phyloP scores from a whole-genome alignment of 345 rosid species.

The Erysimum cheiranthoides region DNA sequence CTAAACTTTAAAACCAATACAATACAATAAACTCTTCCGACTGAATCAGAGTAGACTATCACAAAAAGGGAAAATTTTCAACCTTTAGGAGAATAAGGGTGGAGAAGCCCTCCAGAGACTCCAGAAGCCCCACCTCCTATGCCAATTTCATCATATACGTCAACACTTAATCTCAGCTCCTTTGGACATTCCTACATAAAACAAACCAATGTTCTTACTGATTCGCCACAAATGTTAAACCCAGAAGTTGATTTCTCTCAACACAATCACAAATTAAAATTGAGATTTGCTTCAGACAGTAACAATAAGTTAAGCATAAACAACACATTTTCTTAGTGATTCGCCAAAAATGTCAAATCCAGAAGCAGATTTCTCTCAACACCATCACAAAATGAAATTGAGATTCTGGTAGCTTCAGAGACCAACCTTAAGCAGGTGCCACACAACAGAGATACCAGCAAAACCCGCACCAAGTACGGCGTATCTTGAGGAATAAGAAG shows the following conservation, averaged over 20 bases:
- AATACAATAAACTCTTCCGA: neutral
- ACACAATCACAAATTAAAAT: neutral
- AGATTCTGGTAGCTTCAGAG: neutral
- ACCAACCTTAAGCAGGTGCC: constrained; percentile 72
- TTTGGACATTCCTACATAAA: constrained; percentile 62
- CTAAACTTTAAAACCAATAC: constrained; percentile 7
- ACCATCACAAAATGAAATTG: neutral
- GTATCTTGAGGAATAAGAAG: constrained; percentile 50
- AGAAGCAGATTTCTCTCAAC: neutral
- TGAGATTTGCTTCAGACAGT: neutral
- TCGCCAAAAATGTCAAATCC: neutral
- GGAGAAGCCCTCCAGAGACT: constrained; percentile 92
- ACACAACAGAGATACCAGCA: constrained; percentile 92
- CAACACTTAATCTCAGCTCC: constrained; percentile 57
- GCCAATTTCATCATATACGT: constrained; percentile 87
- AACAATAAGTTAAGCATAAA: too few species aligned
- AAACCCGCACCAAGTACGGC: constrained; percentile 98
- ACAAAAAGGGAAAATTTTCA: neutral
- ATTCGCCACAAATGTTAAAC: neutral
- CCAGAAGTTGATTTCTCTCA: neutral
- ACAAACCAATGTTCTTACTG: neutral
- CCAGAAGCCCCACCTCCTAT: constrained; percentile 97
- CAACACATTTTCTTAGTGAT: neutral
- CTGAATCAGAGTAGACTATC: neutral
- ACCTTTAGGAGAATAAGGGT: constrained; percentile 97